phyloP scores from a whole-genome alignment of 1,284 basidiomycete genomes.

The Tilletia indica region DNA sequence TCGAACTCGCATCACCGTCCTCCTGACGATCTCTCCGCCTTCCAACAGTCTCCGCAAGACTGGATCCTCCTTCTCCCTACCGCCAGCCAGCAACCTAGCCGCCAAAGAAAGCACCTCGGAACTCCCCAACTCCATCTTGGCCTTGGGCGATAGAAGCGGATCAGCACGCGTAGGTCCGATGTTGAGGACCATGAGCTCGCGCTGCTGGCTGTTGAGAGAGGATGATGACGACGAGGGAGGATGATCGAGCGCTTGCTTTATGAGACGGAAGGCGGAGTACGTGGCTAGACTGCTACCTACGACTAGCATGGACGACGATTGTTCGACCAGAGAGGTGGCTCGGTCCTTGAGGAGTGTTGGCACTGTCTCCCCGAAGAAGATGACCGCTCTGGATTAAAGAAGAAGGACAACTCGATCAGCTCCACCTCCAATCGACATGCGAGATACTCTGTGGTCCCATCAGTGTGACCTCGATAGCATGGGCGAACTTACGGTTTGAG shows the following conservation, averaged over 20 bases:
- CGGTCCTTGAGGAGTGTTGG: conserved; percentile 37
- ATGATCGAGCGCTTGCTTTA: conserved; percentile 43
- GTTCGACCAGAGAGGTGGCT: conserved; percentile 33
- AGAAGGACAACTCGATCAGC: not conserved
- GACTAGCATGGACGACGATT: conserved; percentile 40
- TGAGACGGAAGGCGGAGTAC: conserved; percentile 52
- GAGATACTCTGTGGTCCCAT: too few species aligned
- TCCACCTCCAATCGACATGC: not conserved
- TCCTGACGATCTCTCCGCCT: conserved; percentile 29
- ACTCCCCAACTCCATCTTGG: conserved; percentile 48
- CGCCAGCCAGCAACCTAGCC: conserved; percentile 25
- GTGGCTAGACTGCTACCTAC: conserved; percentile 53
- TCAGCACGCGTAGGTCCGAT: conserved; percentile 52
- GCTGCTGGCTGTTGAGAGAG: conserved; percentile 24
- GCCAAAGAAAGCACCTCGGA: conserved; percentile 40
- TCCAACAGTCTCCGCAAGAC: conserved; percentile 34
- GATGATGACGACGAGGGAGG: too few species aligned
- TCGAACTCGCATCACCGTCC: not conserved
- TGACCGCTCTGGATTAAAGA: not conserved
- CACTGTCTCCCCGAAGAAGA: conserved; percentile 51
- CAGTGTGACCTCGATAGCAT: too few species aligned
- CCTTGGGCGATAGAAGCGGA: conserved; percentile 26
- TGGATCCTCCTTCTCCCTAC: conserved; percentile 29
- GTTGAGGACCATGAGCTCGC: conserved; percentile 45
- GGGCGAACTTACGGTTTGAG: conserved; percentile 41